Percentiles rank a stretch among this genome's conserved stretches.
phyloP scores from a whole-genome alignment of 164 flowering plant species.

The Vitis amurensis region DNA sequence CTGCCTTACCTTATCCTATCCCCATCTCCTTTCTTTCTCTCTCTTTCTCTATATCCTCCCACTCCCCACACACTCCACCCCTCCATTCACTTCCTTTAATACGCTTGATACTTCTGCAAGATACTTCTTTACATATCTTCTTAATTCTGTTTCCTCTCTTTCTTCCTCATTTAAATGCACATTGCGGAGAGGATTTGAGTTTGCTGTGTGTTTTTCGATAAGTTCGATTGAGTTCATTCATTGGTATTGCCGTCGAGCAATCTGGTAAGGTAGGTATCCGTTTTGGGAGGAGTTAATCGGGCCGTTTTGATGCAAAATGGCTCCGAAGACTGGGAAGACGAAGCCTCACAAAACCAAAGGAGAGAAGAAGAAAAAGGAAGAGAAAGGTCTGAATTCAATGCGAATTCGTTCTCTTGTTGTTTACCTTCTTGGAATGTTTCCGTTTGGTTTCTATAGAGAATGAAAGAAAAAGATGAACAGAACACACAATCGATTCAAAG shows the following conservation, averaged over 20 bases:
- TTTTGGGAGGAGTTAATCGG: not conserved
- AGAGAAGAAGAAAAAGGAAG: conserved; percentile 95
- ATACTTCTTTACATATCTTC: too few relatives aligned
- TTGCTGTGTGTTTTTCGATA: not conserved
- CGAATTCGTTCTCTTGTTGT: too few relatives aligned
- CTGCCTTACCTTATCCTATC: conserved; percentile 62
- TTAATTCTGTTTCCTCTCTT: conserved; percentile 1
- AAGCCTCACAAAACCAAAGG: conserved; percentile 83
- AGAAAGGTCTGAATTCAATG: conserved; percentile 55
- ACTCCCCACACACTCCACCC: not conserved
- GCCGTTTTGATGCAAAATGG: conserved; percentile 46
- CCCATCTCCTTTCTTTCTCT: conserved; percentile 10
- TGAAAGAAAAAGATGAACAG: too few relatives aligned
- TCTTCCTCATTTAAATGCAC: not conserved
- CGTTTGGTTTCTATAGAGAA: too few relatives aligned
- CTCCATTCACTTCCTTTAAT: not conserved
- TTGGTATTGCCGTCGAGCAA: conserved; percentile 1
- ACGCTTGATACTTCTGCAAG: too few relatives aligned
- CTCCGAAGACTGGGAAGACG: conserved; percentile 79
- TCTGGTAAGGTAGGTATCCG: not conserved
- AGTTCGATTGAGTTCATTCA: conserved; percentile 6
- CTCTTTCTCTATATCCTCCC: conserved; percentile 6
- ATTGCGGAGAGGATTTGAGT: not conserved
- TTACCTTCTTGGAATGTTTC: too few relatives aligned
- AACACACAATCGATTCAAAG: too few relatives aligned